phyloP scores from a whole-genome alignment of 2,329 filamentous ascomycete genomes.

The Hansfordia pulvinata region DNA sequence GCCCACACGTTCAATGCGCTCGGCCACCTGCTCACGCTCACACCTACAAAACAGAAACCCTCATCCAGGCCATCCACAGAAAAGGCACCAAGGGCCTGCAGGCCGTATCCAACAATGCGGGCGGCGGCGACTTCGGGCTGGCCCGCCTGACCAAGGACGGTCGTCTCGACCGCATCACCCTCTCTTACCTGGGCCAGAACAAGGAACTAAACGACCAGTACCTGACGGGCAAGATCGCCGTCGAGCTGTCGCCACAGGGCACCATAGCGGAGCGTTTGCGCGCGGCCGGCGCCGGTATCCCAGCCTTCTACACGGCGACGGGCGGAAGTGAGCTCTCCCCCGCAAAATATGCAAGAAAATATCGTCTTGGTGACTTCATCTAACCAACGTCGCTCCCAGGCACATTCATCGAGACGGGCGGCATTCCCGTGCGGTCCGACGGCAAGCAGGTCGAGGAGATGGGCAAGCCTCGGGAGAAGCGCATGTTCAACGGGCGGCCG shows the following conservation, averaged over 20 bases:
- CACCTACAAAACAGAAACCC: constrained; percentile 55
- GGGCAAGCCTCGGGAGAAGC: constrained; percentile 53
- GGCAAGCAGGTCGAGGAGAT: constrained; percentile 47
- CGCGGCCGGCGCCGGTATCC: constrained; percentile 63
- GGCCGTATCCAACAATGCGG: constrained; percentile 72
- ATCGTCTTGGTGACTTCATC: too few relatives aligned
- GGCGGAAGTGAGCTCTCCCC: constrained; percentile 39
- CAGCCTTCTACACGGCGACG: constrained; percentile 70
- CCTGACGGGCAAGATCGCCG: constrained; percentile 56
- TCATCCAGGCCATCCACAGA: constrained; percentile 54
- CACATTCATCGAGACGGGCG: constrained; percentile 53
- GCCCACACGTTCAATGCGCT: too few relatives aligned
- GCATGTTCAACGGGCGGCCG: constrained; percentile 57
- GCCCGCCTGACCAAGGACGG: constrained; percentile 55
- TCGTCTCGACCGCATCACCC: constrained; percentile 58
- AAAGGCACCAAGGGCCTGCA: constrained; percentile 51
- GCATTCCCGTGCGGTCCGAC: constrained; percentile 50
- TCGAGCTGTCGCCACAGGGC: constrained; percentile 67
- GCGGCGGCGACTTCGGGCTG: constrained; percentile 54
- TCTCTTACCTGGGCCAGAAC: constrained; percentile 67
- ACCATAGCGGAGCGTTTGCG: constrained; percentile 60
- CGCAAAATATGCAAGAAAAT: too few relatives aligned
- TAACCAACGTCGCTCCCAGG: constrained; percentile 27
- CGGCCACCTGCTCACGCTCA: too few relatives aligned
- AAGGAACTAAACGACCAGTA: constrained; percentile 66